Conservation (phyloP, 2,329 filamentous ascomycete genomes). For the Chaetomiaceae sp. region DNA sequence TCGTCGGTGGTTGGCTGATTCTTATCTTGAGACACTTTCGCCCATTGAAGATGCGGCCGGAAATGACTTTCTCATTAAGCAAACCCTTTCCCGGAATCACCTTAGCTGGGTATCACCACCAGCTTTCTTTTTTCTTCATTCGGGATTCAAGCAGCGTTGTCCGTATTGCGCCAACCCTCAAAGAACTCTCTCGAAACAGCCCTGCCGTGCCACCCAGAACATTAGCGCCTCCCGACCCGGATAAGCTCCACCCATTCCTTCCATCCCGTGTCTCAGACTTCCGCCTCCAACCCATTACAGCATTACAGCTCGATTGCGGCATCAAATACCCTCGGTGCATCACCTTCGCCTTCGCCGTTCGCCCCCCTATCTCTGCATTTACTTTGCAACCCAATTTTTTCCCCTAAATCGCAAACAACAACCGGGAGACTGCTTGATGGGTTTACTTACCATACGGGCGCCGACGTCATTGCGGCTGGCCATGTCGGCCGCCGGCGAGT, state of each 20-base stretch:
- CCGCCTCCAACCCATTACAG: not conserved
- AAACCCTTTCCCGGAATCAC: not conserved
- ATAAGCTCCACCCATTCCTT: not conserved
- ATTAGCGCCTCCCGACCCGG: not conserved
- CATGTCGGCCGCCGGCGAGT: constrained; percentile 22
- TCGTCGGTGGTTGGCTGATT: constrained; percentile 7
- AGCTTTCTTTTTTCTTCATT: not conserved
- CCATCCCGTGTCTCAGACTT: constrained; percentile 2
- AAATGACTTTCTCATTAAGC: not conserved
- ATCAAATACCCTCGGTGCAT: not conserved
- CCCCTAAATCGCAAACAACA: not conserved
- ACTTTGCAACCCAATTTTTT: not conserved
- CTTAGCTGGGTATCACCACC: constrained; percentile 1
- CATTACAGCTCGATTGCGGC: constrained; percentile 6
- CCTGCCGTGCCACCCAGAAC: too few species aligned
- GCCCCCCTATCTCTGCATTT: not conserved
- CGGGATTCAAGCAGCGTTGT: too few species aligned
- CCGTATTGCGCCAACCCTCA: too few species aligned
- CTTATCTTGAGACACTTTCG: not conserved
- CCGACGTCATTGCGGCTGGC: constrained; percentile 45
- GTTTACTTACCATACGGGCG: constrained; percentile 33
- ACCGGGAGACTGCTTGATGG: constrained; percentile 30
- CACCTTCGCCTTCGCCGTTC: not conserved
- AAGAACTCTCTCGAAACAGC: too few species aligned
- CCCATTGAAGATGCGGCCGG: not conserved